These are phyloP conservation scores for Acanthamoeba sp. DNA, from an alignment of 208 protist species.

Conservation along the genomic window DNA sequence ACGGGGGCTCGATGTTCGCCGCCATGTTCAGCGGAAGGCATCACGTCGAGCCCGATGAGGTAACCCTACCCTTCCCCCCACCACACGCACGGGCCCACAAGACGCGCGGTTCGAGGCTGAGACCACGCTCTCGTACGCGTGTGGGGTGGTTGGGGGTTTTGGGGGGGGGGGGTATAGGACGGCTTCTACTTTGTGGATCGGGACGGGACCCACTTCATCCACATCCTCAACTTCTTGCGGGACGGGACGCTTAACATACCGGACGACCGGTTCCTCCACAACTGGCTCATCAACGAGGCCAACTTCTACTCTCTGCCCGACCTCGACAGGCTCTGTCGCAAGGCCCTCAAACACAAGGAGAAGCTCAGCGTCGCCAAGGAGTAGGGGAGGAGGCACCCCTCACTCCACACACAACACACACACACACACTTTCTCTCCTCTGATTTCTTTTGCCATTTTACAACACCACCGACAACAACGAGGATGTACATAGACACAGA, in stretches of 20 bases:
- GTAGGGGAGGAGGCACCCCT: too few species aligned
- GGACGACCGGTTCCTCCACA: conserved; percentile 2
- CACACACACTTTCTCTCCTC: too few species aligned
- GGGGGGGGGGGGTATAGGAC: too few species aligned
- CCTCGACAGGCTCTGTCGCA: conserved; percentile 55
- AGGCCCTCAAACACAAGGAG: conserved; percentile 49
- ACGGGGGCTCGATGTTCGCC: conserved; percentile 48
- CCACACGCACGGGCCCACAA: too few species aligned
- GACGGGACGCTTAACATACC: conserved; percentile 58
- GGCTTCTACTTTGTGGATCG: conserved; percentile 52
- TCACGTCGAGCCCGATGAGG: conserved; percentile 51
- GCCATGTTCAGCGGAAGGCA: conserved; percentile 58
- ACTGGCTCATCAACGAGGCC: conserved; percentile 72
- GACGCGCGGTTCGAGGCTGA: too few species aligned
- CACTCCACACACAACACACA: too few species aligned
- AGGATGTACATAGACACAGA: too few species aligned
- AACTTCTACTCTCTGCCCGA: conserved; percentile 57
- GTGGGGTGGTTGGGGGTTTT: too few species aligned
- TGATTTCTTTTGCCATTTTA: too few species aligned
- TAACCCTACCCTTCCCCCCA: neutral
- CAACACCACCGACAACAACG: too few species aligned
- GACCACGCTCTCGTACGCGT: too few species aligned
- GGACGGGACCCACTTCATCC: conserved; percentile 56
- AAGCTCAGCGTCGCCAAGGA: neutral
- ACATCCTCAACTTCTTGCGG: conserved; percentile 60